These are phyloP conservation scores for Ploettnerulaceae sp. DNA, from an alignment of 2,329 filamentous ascomycete genomes.

Conservation along the genomic window DNA sequence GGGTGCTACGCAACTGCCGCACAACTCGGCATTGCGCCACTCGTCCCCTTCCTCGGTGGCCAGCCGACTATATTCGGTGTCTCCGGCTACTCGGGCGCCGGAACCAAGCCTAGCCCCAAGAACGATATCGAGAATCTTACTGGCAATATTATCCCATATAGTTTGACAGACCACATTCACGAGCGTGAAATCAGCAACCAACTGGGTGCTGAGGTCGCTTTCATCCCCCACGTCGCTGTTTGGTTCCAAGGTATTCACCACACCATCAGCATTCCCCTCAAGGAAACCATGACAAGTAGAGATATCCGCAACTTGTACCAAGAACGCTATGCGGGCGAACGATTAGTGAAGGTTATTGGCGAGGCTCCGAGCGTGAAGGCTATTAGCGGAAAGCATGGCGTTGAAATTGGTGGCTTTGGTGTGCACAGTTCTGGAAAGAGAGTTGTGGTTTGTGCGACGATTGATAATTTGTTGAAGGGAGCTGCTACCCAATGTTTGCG, in stretches of 20 bases:
- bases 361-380: conserved; percentile 82
- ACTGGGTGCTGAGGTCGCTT: conserved; percentile 69
- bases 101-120: conserved; percentile 89
- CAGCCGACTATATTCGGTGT: conserved; percentile 84
- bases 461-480: conserved; percentile 91
- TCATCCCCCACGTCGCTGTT: conserved; percentile 89
- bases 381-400: conserved; percentile 79
- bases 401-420: conserved; percentile 94
- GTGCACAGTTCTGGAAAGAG: conserved; percentile 85
- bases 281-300: conserved; percentile 79
- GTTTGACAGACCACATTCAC: conserved; percentile 88
- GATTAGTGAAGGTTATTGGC: conserved; percentile 86
- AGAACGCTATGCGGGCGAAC: conserved; percentile 92
- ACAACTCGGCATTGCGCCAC: conserved; percentile 80
- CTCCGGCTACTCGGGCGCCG: conserved; percentile 89
- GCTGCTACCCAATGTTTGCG: conserved; percentile 88
- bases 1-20: conserved; percentile 94
- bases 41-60: conserved; percentile 70
- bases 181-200: conserved; percentile 84
- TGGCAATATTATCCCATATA: conserved; percentile 89
- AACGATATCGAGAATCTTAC: conserved; percentile 81
- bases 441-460: conserved; percentile 89
- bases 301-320: conserved; percentile 95
- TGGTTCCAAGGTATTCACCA: conserved; percentile 97
- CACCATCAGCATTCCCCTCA: conserved; percentile 84